phyloP scores from a whole-genome alignment of 768 basidiomycete species.

The Calocera viscosa region DNA sequence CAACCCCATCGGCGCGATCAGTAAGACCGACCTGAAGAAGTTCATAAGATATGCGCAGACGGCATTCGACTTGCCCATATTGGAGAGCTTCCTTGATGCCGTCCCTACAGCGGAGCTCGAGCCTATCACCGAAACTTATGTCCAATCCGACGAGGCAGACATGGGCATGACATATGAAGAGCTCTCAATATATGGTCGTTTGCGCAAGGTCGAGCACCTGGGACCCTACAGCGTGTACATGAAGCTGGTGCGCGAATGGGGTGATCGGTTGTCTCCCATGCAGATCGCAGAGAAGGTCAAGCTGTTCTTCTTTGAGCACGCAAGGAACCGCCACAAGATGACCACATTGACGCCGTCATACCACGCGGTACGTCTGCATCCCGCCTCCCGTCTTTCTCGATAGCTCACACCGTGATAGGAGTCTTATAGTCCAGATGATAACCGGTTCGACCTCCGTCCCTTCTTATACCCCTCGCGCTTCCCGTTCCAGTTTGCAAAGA shows the following conservation, averaged over 20 bases:
- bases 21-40: slow-evolving; percentile 91
- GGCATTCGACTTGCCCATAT: slow-evolving; percentile 72
- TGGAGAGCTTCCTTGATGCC: slow-evolving; percentile 80
- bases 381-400: slow-evolving; percentile 8
- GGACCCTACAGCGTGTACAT: slow-evolving; percentile 97
- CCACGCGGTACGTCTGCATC: slow-evolving; percentile 59
- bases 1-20: slow-evolving; percentile 96
- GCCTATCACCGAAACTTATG: slow-evolving; percentile 85
- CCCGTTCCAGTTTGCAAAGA: slow-evolving; percentile 93
- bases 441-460: slow-evolving; percentile 88
- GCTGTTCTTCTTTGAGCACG: slow-evolving; percentile 91
- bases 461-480: slow-evolving; percentile 93
- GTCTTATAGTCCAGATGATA: slow-evolving; percentile 93
- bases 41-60: slow-evolving; percentile 78
- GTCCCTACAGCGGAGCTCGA: slow-evolving; percentile 93
- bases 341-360: slow-evolving; percentile 88
- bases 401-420: slow-evolving; percentile 40
- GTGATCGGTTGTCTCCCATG: slow-evolving; percentile 61
- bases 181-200: slow-evolving; percentile 79
- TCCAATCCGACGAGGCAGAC: slow-evolving; percentile 93
- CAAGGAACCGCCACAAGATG: slow-evolving; percentile 97
- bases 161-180: slow-evolving; percentile 99
- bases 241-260: slow-evolving; percentile 91
- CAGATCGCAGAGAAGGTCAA: slow-evolving; percentile 98
- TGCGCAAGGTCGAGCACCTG: slow-evolving; percentile 93